These are phyloP conservation scores for Blastocystis sp. DNA, from an alignment of 352 stramenopile genomes.

Conservation along the genomic window DNA sequence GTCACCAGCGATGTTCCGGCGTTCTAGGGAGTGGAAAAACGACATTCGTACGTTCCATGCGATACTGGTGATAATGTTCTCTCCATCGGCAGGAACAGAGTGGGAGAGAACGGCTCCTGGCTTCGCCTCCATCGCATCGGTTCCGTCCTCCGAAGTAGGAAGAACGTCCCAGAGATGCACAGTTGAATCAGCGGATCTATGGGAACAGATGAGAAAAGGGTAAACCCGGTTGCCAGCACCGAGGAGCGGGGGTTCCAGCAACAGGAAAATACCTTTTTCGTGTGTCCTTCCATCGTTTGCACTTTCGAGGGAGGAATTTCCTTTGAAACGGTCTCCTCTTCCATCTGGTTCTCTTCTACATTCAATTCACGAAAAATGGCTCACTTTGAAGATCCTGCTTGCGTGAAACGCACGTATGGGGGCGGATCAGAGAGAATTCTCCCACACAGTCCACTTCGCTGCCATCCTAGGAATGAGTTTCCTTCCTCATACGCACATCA, in stretches of 20 bases:
- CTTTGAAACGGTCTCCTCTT: neutral
- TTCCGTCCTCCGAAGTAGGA: neutral
- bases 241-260: neutral
- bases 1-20: neutral
- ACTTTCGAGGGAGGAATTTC: neutral
- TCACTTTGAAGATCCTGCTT: neutral
- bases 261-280: conserved; percentile 32
- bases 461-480: neutral
- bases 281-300: conserved; percentile 9
- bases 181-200: conserved; percentile 38
- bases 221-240: neutral
- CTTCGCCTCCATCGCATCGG: neutral
- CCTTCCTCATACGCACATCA: neutral
- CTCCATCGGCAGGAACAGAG: neutral
- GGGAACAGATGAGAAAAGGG: neutral
- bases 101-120: conserved; percentile 10
- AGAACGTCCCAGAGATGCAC: conserved; percentile 24
- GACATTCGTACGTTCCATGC: neutral
- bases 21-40: neutral
- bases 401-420: conserved; percentile 29
- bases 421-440: neutral
- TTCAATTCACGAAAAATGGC: neutral
- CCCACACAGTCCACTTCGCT: conserved; percentile 37
- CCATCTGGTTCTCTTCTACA: neutral
- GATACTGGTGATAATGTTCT: conserved; percentile 12